Base-by-base conservation (phyloP, 768 basidiomycete species). In the Kwoniella europaea region DNA sequence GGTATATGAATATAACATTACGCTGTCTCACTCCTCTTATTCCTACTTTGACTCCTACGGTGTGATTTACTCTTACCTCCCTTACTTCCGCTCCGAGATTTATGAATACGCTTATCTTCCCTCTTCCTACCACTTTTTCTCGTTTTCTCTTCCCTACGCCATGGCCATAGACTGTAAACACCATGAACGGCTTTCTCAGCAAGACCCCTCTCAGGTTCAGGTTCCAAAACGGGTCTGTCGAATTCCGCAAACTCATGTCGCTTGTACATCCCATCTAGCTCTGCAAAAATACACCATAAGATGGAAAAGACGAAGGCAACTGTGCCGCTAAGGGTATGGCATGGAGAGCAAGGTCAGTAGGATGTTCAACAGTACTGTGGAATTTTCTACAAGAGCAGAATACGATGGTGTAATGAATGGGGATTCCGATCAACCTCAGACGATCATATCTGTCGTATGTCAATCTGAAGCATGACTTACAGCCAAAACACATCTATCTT, bases 401-500 rank as follows among this genome's bases (percentile, higher is more conserved):
- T 35, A 35, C 35, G 35, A 35, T 35, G 35, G 35, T 35, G 7
- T 35, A 35, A 35, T 7, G 35, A 29, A 4, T 7, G 35, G 35
- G 35, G 35, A 35, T 35, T 35, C 35, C 35, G 35, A 35, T 35
- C 35, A 1, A 35, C 35, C 35, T 35, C 35, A 35, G 35, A 35
- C 6, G 1, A 0, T 3, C 4, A 27, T 27, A 27, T 27, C 3
- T 27, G 27, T 27, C 27, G 27, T 27, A 3, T 27, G 27, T 27
- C 27, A 27, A 35, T 35, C 0, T 20, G 60, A 61, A 18, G 22
- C 13, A 9, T 3, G 0, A 68, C 67, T 63, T 24, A 68, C 67
- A 68, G 54, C 67, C 67, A 63, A 46, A 55, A 68, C 20, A 65
- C 43, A 15, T 64, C 69, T 7, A 66, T 15, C 54, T 53, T 43